Evolutionary conservation across 208 protist species (phyloP), one percentile per base, ranked within the genome.

Genomic region (Trypanosoma boissoni): DNA sequence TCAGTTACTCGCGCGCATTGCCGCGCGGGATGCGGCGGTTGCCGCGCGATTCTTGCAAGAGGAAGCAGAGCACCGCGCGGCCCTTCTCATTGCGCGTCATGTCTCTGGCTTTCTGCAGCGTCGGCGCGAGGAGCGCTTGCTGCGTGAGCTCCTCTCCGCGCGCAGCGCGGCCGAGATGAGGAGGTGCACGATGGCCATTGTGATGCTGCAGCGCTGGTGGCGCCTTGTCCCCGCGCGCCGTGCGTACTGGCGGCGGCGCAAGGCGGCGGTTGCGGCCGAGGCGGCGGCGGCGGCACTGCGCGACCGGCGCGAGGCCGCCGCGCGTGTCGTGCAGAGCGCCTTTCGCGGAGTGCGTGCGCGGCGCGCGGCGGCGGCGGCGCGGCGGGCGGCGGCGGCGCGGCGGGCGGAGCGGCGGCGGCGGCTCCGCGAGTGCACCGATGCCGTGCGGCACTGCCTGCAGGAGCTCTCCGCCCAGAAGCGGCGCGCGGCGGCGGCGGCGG

Each of bases 201-300:
- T 80, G 6, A 44, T 81, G 21, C 50, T 91, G 58, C 62, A 83
- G 71, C 83, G 75, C 6, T 91, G 83, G 83, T 91, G 83, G 83
- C 65, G 72, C 1, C 24, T 63, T 26, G 49, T 77, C 27, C 59
- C 54, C 16, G 60, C 56, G 27, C 64, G 62, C 21, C 72, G 68
- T 55, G 68, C 68, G 36, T 87, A 91, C 64, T 91, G 83, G 83
- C 74, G 63, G 10, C 62, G 58, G 3, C 78, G 78, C 21, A 66
- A 23, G 8, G 48, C 58, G 12, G 37, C 50, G 36, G 51, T 16
- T 2, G 20, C 39, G 14, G 62, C 64, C 20, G 68, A 72, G 12
- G 83, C 83, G 1, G 83, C 67, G 34, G 61, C 55, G 14, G 48
- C 62, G 48, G 87, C 87, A 21, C 71, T 76, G 37, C 21, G 18